A percentile compares a stretch with the other conserved stretches of the same genome.
phyloP scores from a whole-genome alignment of 768 basidiomycete genomes.

The Rhodosporidiobolus odoratus region DNA sequence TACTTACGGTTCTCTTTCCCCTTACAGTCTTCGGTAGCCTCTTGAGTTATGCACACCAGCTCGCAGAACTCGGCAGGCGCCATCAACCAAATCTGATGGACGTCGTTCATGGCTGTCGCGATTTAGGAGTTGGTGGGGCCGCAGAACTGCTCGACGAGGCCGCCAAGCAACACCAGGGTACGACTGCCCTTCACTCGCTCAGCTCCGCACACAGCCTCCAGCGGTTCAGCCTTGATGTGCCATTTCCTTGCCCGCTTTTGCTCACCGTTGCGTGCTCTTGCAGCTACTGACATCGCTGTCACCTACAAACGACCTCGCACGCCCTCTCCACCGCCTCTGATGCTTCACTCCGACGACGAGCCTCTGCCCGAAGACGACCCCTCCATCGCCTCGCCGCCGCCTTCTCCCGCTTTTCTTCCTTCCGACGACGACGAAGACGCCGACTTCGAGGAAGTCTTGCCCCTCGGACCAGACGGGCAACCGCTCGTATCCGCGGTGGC shows the following conservation, averaged over 20 bases:
- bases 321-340: background rate
- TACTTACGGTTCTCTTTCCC: background rate
- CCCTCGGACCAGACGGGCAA: slow-evolving; percentile 10
- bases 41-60: slow-evolving; percentile 7
- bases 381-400: slow-evolving; percentile 4
- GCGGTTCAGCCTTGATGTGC: no score
- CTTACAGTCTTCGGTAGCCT: slow-evolving; percentile 28
- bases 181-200: background rate
- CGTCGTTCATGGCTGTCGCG: background rate
- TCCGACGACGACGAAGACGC: slow-evolving; percentile 19
- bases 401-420: background rate
- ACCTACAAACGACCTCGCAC: slow-evolving; percentile 6
- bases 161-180: background rate
- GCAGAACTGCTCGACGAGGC: slow-evolving; percentile 3
- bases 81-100: slow-evolving; percentile 23
- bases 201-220: no score
- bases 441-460: slow-evolving; percentile 27
- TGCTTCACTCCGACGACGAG: slow-evolving; percentile 23
- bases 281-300: background rate
- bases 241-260: background rate
- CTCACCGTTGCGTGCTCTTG: background rate
- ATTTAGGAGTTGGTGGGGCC: slow-evolving; percentile 13
- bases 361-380: background rate
- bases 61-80: slow-evolving; percentile 30
- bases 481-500: background rate